Evolutionary conservation across 129 eudicot species (phyloP).

Genomic region (Saposhnikovia divaricata): DNA sequence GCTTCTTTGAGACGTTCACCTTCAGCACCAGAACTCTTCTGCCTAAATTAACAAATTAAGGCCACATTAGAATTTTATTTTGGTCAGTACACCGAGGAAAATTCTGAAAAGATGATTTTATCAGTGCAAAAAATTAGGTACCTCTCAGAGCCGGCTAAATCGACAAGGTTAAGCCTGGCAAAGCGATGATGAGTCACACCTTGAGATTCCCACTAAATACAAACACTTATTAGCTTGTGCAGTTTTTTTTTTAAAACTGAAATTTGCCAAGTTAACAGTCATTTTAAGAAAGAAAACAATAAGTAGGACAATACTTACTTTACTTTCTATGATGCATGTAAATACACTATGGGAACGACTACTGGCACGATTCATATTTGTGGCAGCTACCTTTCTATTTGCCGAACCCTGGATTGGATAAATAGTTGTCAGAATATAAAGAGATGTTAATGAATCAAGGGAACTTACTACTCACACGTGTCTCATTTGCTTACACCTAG

Average conservation of each 20-base stretch:
- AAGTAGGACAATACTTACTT: constrained; percentile 35
- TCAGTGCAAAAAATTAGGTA: background rate
- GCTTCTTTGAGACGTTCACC: constrained; percentile 99
- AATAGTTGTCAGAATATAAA: background rate
- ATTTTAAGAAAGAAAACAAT: background rate
- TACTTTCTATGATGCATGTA: constrained; percentile 88
- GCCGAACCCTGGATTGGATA: constrained; percentile 61
- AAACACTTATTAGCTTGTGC: constrained; percentile 7
- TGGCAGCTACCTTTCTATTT: constrained; percentile 97
- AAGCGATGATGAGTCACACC: constrained; percentile 98
- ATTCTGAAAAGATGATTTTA: background rate
- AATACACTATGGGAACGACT: constrained; percentile 99
- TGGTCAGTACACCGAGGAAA: background rate
- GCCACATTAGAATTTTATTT: background rate
- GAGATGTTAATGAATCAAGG: background rate
- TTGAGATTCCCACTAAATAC: constrained; percentile 83
- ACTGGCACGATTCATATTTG: constrained; percentile 97
- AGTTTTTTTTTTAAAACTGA: background rate
- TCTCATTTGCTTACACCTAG: background rate
- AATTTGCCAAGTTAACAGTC: background rate
- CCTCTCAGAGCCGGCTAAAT: constrained; percentile 99
- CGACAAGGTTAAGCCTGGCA: constrained; percentile 95
- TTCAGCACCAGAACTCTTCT: constrained; percentile 99
- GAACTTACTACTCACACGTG: background rate
- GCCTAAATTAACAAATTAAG: constrained; percentile 38